These are phyloP conservation scores for Mucuna pruriens DNA, from an alignment of 306 rosid species.

Conservation along the genomic window DNA sequence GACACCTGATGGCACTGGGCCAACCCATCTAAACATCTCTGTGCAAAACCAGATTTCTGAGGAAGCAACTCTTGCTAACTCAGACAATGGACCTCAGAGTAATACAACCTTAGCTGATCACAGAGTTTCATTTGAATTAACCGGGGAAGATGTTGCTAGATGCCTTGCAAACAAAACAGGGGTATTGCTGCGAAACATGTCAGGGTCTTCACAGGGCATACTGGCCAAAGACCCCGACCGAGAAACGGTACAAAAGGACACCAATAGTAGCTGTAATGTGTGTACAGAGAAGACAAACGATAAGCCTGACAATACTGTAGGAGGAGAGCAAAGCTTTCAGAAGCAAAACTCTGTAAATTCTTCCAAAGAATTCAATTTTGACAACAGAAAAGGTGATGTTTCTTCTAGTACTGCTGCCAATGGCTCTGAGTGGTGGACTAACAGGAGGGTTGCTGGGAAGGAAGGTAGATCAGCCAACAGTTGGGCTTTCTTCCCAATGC, in stretches of 20 bases:
- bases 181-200: constrained; percentile 50
- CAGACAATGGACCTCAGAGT: constrained; percentile 58
- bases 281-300: constrained; percentile 49
- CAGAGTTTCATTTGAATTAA: constrained; percentile 93
- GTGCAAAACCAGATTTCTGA: constrained; percentile 57
- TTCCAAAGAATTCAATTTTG: constrained; percentile 86
- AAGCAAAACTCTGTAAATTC: constrained; percentile 72
- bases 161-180: constrained; percentile 83
- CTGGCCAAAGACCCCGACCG: constrained; percentile 52
- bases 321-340: constrained; percentile 58
- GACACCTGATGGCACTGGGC: constrained; percentile 69
- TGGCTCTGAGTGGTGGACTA: constrained; percentile 85
- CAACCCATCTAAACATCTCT: constrained; percentile 48
- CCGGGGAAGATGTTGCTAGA: constrained; percentile 91
- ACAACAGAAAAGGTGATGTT: constrained; percentile 70
- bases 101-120: constrained; percentile 61
- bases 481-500: constrained; percentile 83
- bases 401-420: constrained; percentile 53
- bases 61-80: constrained; percentile 62
- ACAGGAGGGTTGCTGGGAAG: constrained; percentile 58
- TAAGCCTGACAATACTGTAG: constrained; percentile 43
- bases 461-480: constrained; percentile 67
- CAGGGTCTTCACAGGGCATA: constrained; percentile 61
- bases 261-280: constrained; percentile 38
- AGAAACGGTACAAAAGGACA: constrained; percentile 48